Conservation (phyloP, 1,139 yeast species). For the Geotrichum europaeum region DNA sequence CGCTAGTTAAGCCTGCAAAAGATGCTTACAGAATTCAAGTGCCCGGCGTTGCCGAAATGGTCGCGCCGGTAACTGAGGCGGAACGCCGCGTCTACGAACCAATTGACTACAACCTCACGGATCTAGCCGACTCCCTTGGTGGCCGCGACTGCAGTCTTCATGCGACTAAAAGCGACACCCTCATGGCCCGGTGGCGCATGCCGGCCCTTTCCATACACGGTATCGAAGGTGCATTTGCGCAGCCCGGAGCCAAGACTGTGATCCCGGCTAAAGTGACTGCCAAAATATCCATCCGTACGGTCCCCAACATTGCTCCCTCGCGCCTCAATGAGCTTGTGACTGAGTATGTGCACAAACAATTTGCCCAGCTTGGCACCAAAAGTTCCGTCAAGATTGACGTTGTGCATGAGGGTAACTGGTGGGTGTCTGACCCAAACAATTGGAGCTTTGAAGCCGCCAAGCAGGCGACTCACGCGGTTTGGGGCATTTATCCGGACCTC, state of each 20-base stretch:
- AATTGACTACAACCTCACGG: slow-evolving; percentile 78
- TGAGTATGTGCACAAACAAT: slow-evolving; percentile 59
- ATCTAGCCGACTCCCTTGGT: slow-evolving; percentile 83
- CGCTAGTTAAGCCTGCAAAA: slow-evolving; percentile 54
- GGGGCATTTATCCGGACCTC: slow-evolving; percentile 91
- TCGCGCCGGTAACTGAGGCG: slow-evolving; percentile 76
- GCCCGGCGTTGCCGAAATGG: slow-evolving; percentile 88
- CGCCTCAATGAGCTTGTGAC: slow-evolving; percentile 72
- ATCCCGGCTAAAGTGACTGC: slow-evolving; percentile 93
- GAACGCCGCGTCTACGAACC: slow-evolving; percentile 75
- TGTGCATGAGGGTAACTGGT: slow-evolving; percentile 90
- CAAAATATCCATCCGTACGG: slow-evolving; percentile 94
- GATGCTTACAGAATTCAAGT: slow-evolving; percentile 79
- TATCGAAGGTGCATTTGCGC: slow-evolving; percentile 93
- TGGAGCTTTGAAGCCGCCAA: slow-evolving; percentile 91
- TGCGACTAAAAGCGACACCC: slow-evolving; percentile 62
- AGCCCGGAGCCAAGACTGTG: slow-evolving; percentile 95
- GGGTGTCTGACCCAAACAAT: slow-evolving; percentile 93
- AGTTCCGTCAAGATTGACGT: slow-evolving; percentile 67
- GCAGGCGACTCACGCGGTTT: slow-evolving; percentile 87
- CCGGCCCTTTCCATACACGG: slow-evolving; percentile 96
- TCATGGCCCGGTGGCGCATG: slow-evolving; percentile 98
- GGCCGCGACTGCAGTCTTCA: slow-evolving; percentile 67
- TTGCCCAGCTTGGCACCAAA: slow-evolving; percentile 64
- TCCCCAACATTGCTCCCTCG: slow-evolving; percentile 76